These are phyloP conservation scores for Penicillium ucsense DNA, from an alignment of 495 filamentous ascomycete species.

Conservation along the genomic window DNA sequence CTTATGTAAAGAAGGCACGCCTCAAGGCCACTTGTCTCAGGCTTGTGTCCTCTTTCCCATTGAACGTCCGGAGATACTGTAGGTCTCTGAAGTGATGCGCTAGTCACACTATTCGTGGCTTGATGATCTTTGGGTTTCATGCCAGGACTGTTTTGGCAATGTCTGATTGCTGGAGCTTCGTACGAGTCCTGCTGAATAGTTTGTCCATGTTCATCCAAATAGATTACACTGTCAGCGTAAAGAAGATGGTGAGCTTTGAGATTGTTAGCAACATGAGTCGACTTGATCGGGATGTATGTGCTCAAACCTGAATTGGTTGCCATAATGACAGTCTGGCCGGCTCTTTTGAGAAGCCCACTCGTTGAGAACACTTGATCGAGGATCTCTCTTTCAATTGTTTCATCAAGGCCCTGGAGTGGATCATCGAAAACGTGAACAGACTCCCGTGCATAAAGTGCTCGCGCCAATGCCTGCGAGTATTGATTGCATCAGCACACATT, in stretches of 20 bases:
- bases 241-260: conserved; percentile 12
- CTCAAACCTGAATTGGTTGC: conserved; percentile 22
- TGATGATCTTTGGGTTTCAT: no score
- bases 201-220: conserved; percentile 4
- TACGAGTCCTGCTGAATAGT: conserved; percentile 9
- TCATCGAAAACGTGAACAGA: conserved; percentile 45
- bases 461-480: conserved; percentile 27
- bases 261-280: background rate
- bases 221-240: conserved; percentile 16
- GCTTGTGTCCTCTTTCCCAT: conserved; percentile 12
- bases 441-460: conserved; percentile 45
- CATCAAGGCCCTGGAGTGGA: conserved; percentile 43
- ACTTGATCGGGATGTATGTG: background rate
- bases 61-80: conserved; percentile 1
- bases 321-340: conserved; percentile 16
- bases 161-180: conserved; percentile 3
- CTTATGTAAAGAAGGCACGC: conserved; percentile 22
- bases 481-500: no score
- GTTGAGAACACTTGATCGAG: conserved; percentile 15
- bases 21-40: conserved; percentile 24
- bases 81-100: conserved; percentile 8
- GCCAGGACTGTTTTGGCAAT: background rate
- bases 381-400: conserved; percentile 29
- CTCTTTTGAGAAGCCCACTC: conserved; percentile 16
- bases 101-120: background rate